A percentile compares a stretch with the other conserved stretches of the same genome.
These are phyloP conservation scores for Rhynchospora tenuis DNA, from an alignment of 176 grass and related monocot genomes.

Conservation along the genomic window DNA sequence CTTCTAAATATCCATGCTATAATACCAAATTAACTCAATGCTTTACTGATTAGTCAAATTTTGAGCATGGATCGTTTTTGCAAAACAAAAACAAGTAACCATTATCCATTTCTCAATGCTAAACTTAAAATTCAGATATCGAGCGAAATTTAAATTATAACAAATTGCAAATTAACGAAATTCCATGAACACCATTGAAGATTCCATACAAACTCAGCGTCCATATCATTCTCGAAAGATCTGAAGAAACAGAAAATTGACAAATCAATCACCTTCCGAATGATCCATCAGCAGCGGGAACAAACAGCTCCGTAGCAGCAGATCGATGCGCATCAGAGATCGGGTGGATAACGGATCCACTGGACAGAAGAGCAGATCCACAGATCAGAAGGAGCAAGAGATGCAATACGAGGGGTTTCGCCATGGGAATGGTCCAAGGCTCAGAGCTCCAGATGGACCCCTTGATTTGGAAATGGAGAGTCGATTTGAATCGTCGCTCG, in stretches of 20 bases:
- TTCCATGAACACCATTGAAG: background rate
- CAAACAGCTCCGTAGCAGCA: conserved; percentile 9
- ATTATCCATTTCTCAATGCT: background rate
- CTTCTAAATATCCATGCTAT: background rate
- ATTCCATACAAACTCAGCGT: background rate
- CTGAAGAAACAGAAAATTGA: background rate
- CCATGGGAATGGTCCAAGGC: conserved; percentile 1
- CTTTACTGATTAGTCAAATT: background rate
- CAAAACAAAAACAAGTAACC: background rate
- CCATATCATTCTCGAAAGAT: background rate
- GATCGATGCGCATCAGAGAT: conserved; percentile 23
- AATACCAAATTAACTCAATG: background rate
- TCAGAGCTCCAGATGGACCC: background rate
- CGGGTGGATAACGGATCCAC: conserved; percentile 7
- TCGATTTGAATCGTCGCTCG: no score
- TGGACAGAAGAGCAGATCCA: conserved; percentile 15
- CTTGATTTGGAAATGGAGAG: no score
- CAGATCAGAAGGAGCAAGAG: conserved; percentile 12
- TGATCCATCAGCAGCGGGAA: background rate
- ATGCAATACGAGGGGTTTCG: conserved; percentile 6
- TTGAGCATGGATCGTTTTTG: background rate
- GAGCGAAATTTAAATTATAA: background rate
- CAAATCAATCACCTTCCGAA: conserved; percentile 11
- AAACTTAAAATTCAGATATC: background rate
- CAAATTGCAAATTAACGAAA: background rate